Base-by-base conservation (phyloP, 305 asterid genomes). In the Fraxinus angustifolia region DNA sequence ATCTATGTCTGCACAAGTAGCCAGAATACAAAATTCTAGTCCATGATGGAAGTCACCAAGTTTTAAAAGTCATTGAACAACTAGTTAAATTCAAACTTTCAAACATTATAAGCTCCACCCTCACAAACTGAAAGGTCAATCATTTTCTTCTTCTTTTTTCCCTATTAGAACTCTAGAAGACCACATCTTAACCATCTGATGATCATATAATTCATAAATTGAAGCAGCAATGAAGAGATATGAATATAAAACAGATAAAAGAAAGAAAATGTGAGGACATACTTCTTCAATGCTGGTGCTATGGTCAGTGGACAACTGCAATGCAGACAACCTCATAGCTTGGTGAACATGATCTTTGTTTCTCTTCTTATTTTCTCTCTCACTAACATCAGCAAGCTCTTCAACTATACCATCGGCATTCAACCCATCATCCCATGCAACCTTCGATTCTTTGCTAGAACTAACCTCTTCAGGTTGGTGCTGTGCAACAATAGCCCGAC, bases 261-360 rank as follows among this genome's bases (percentile, higher is more conserved):
- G 23, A 50, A 65, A 31, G 38, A 65, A 86, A 77, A 17, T 21
- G 73, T 21, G 48, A 62, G 81, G 72, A 71, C 89, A 82, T 88
- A 94, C 99, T 93, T 92, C 97, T 81, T 93, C 93, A 86, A 96
- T 94, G 93, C 97, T 94, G 38, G 99, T 96, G 90, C 99, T 96
- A 78, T 96, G 99, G 89, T 96, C 99, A 65, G 97, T 92, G 84
- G 99, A 96, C 86, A 96, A 86, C 83, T 96, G 99, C 86, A 94
- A 83, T 4, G 99, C 97, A 80, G 85, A 83, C 91, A 94, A 88
- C 89, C 87, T 87, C 87, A 83, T 84, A 76, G 89, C 67, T 81
- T 84, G 86, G 78, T 73, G 90, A 82, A 77, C 82, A 81, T 86
- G 88, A 85, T 87, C 90, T 85, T 87, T 91, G 85, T 85, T 88